phyloP scores from a whole-genome alignment of 1,284 basidiomycete species.

The Malassezia globosa region DNA sequence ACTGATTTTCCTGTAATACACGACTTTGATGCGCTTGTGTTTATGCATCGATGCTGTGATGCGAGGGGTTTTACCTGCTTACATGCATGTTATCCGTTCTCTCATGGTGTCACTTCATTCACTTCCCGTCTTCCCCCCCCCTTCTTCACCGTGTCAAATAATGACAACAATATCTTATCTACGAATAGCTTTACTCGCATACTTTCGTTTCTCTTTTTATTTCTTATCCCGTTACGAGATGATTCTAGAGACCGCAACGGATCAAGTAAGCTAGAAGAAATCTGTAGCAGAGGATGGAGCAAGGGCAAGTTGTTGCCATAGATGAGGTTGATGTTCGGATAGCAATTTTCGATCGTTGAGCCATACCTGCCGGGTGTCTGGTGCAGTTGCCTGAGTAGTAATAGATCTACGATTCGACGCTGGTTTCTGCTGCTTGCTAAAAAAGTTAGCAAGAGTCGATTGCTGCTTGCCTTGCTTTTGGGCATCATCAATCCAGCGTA shows the following conservation, averaged over 20 bases:
- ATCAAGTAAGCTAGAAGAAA: not conserved
- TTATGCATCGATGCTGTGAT: no score
- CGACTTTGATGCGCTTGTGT: no score
- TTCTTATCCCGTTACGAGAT: no score
- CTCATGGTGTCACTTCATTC: no score
- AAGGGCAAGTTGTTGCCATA: conserved; percentile 9
- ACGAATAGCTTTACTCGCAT: no score
- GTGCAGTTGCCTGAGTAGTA: not conserved
- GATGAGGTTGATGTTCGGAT: not conserved
- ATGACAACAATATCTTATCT: no score
- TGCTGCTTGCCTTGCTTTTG: not conserved
- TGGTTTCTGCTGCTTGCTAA: not conserved
- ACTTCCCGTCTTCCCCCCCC: no score
- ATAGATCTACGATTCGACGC: no score
- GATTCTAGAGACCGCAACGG: no score
- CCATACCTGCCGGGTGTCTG: not conserved
- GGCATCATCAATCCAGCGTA: conserved; percentile 13
- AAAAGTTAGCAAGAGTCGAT: conserved; percentile 9
- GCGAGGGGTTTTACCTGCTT: no score
- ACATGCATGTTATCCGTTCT: no score
- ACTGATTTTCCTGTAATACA: not conserved
- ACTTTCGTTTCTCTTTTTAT: not conserved
- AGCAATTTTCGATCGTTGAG: conserved; percentile 6
- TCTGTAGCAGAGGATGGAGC: not conserved
- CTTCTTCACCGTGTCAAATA: no score